Evolutionary conservation across 1,284 basidiomycete genomes (phyloP), one percentile per base, ranked within the genome.

Genomic region (Cryptococcus amylolentus): DNA sequence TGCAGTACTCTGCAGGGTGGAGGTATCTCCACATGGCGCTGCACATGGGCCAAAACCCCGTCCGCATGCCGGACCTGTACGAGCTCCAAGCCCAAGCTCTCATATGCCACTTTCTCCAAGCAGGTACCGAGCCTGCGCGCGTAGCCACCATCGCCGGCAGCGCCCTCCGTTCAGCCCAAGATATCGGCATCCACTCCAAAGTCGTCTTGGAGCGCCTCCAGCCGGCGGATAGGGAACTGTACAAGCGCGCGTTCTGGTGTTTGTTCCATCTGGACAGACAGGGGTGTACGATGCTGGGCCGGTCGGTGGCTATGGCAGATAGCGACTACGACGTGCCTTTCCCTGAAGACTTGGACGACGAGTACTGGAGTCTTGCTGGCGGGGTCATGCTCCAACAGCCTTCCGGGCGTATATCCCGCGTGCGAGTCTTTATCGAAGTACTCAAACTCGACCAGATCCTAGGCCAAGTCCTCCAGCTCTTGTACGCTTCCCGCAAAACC

Each of bases 301-400:
- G 91, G 23, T 88, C 89, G 0, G 86, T 88, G 68, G 87, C 86
- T 3, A 84, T 91, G 47, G 87, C 90, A 57, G 89, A 91, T 58
- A 88, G 90, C 70, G 90, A 92, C 66, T 86, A 88, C 63, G 89
- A 92, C 65, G 76, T 88, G 4, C 86, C 88, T 40, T 80, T 87
- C 47, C 89, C 89, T 1, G 77, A 88, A 9, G 88, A 89, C 68
- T 85, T 93, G 5, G 88, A 92, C 61, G 91, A 94, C 68, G 88
- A 91, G 61, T 90, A 85, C 66, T 91, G 88, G 89, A 83, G 73
- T 23, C 72, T 71, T 4, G 73, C 70, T 8, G 69, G 77, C 50
- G 79, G 81, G 3, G 78, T 82, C 53, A 79, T 80, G 2, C 77
- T 76, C 55, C 63, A 65, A 39, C 89, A 91, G 66, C 89, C 89